Base-by-base conservation (phyloP, 2,329 filamentous ascomycete genomes). In the Drechslerella stenobrocha region DNA sequence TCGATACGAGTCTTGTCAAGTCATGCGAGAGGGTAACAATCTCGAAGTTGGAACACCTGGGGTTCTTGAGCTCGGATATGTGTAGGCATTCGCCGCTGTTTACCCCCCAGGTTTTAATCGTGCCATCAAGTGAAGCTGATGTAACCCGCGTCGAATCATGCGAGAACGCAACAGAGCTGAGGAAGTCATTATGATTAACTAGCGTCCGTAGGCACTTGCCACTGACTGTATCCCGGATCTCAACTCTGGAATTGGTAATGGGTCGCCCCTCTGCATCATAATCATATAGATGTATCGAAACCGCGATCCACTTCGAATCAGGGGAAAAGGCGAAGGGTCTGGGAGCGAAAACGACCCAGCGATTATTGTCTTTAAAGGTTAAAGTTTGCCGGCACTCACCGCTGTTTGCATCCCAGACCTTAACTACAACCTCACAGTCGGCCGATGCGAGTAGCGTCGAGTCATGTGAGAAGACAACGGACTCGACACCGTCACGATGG, bases 391-490 rank as follows among this genome's bases (percentile, higher is more conserved):
- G 6, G 23, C 9, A 26, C 8, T 47, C n/a, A 30, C 44, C 44
- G 18, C 23, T 26, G 9, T 26, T 47, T 26, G 22, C n/a, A 26
- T 47, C 44, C 44, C 44, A 47, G n/a, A 47, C 28, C 28, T 47
- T 47, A 15, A 47, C 28, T 23, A 30, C 2, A 13, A 20, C 11
- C 24, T 47, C 44, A 6, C 2, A 8, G 11, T 20, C 24, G 9
- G 20, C 44, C n/a, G 44, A 47, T 30, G 44, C 44, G 11, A 47
- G 11, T 13, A 9, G 44, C 2, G 23, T 13, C 26, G 20, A 20
- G 44, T 30, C 26, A 23, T 47, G 8, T 13, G 44, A 47, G 44
- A 47, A 47, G 4, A 23, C 44, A 13, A 47, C 44, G 8, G 23
- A 47, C 2, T 22, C 5, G n/a, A 47, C 44, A 20, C 2, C n/a